phyloP scores from a whole-genome alignment of 345 rosid genomes.

The Corymbia maculata region DNA sequence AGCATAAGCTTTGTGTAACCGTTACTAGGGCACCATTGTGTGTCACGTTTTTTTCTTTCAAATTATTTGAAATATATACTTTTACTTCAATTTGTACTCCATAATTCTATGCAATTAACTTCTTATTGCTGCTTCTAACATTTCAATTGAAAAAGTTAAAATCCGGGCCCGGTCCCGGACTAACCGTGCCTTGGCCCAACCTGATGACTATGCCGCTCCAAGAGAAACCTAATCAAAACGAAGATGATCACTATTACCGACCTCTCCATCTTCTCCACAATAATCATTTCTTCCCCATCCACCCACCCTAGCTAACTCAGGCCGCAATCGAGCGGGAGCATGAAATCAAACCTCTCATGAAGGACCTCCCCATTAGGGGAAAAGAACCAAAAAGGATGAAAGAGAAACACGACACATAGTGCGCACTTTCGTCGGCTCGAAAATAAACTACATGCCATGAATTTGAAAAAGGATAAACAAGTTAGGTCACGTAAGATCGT shows the following conservation, averaged over 20 bases:
- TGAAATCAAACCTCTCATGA: not conserved
- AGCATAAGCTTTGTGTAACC: not conserved
- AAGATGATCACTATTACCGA: not conserved
- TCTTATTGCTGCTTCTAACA: not conserved
- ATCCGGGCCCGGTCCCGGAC: rapidly evolving
- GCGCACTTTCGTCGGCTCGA: not conserved
- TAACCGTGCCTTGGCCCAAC: rapidly evolving
- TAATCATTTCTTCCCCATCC: not conserved
- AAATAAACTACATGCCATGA: not conserved
- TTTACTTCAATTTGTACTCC: too few relatives aligned
- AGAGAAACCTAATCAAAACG: not conserved
- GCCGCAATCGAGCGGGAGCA: not conserved
- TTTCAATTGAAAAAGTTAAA: not conserved
- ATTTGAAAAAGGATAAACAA: not conserved
- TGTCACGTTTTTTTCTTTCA: not conserved
- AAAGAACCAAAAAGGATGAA: not conserved
- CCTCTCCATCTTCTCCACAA: not conserved
- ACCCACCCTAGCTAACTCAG: not conserved
- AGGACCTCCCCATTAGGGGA: not conserved
- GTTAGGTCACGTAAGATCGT: not conserved
- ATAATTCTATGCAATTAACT: not conserved
- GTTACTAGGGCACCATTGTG: not conserved
- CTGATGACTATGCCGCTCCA: rapidly evolving
- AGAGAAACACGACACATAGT: not conserved
- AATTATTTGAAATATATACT: not conserved